Evolutionary conservation across 192 early-diverging fungal genomes (phyloP).

Genomic region (Spinellus fusiger): DNA sequence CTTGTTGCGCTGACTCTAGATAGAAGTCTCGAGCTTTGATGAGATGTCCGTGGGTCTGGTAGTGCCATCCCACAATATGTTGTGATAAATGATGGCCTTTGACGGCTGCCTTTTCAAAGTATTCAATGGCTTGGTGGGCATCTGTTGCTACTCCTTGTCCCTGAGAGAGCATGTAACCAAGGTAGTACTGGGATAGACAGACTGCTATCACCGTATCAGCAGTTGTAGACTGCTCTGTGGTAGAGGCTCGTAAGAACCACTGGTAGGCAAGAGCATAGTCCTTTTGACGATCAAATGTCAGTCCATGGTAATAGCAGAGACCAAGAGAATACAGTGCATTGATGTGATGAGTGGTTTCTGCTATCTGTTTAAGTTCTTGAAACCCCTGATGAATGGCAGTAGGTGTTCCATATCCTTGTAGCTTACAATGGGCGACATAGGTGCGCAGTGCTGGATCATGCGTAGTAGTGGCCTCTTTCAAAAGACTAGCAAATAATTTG

Average conservation of each 20-base stretch:
- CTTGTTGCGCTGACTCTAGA: conserved; percentile 16
- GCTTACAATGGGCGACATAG: not conserved
- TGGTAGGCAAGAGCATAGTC: not conserved
- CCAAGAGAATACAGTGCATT: conserved; percentile 25
- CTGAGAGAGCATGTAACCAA: conserved; percentile 8
- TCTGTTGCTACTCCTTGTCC: conserved; percentile 15
- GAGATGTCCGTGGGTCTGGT: not conserved
- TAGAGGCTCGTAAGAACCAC: not conserved
- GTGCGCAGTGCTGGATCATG: not conserved
- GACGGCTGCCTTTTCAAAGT: not conserved
- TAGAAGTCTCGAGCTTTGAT: conserved; percentile 10
- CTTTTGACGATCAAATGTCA: not conserved
- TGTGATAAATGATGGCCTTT: not conserved
- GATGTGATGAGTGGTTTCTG: not conserved
- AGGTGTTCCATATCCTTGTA: not conserved
- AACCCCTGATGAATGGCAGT: not conserved
- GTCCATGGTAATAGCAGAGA: conserved; percentile 20
- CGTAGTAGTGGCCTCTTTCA: not conserved
- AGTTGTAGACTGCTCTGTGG: not conserved
- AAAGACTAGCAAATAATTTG: not conserved
- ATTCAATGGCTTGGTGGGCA: conserved; percentile 9
- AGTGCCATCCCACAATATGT: not conserved
- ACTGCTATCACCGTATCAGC: not conserved
- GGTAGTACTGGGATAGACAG: conserved; percentile 10
- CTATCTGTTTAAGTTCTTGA: not conserved